phyloP scores from a whole-genome alignment of 192 early-diverging fungal species.

The Kappamyces sp. region DNA sequence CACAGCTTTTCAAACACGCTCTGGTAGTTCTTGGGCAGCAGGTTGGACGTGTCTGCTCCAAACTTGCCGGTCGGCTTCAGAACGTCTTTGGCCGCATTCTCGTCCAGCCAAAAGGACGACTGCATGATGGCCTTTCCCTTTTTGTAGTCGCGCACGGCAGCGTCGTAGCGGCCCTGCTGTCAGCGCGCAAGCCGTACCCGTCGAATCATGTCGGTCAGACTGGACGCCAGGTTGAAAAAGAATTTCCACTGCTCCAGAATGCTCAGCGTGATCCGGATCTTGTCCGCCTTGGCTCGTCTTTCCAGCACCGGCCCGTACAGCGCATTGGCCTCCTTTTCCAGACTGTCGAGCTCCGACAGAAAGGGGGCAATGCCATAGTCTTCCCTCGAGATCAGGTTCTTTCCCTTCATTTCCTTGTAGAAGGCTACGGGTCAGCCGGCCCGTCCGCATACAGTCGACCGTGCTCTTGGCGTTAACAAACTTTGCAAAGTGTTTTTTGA shows the following conservation, averaged over 20 bases:
- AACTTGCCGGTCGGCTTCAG: conserved; percentile 1
- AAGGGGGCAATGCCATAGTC: conserved; percentile 78
- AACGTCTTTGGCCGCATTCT: conserved; percentile 7
- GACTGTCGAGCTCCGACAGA: conserved; percentile 59
- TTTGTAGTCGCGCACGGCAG: conserved; percentile 90
- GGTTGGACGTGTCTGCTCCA: conserved; percentile 8
- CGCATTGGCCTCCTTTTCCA: conserved; percentile 63
- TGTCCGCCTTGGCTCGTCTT: conserved; percentile 76
- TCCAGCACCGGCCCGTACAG: conserved; percentile 84
- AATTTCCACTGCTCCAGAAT: conserved; percentile 95
- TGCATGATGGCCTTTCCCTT: conserved; percentile 82
- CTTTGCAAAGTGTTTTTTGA: conserved; percentile 94
- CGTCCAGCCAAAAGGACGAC: conserved; percentile 40
- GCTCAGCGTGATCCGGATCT: conserved; percentile 80
- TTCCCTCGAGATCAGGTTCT: conserved; percentile 71
- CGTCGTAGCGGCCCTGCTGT: conserved; percentile 71
- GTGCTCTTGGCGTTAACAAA: conserved; percentile 94
- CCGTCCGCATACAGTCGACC: conserved; percentile 66
- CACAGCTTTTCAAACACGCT: conserved; percentile 93
- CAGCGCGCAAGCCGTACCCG: conserved; percentile 44
- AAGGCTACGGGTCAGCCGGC: conserved; percentile 28
- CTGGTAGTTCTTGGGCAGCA: conserved; percentile 43
- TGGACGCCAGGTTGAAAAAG: conserved; percentile 93
- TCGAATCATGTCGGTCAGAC: conserved; percentile 72
- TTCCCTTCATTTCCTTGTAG: conserved; percentile 85